These are phyloP conservation scores for Leishmania lainsoni DNA, from an alignment of 208 protist species.

Conservation along the genomic window DNA sequence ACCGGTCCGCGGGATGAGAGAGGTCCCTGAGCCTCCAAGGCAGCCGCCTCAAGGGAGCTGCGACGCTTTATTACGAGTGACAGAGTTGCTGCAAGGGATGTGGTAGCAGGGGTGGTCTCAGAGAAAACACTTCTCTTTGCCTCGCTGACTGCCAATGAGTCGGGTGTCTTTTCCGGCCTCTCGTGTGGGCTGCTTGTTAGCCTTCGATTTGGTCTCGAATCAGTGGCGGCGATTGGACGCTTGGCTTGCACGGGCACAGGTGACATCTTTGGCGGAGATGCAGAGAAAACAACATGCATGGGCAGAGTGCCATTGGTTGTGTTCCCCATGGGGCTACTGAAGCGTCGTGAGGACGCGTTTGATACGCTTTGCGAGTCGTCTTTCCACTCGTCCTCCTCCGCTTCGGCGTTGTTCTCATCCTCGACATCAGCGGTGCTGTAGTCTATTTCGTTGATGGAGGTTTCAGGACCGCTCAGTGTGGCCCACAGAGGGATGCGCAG, in stretches of 20 bases:
- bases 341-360: not conserved
- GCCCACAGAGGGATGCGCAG: slow-evolving; percentile 39
- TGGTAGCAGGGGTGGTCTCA: not conserved
- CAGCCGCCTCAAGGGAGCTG: not conserved
- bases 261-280: not conserved
- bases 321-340: not conserved
- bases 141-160: not conserved
- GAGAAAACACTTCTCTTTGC: not conserved
- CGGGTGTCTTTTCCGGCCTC: not conserved
- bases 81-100: not conserved
- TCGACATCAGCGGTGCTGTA: slow-evolving; percentile 26
- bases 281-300: slow-evolving; percentile 13
- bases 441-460: slow-evolving; percentile 29
- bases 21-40: not conserved
- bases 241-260: slow-evolving; percentile 23
- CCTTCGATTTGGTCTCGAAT: not conserved
- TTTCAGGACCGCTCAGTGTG: slow-evolving; percentile 20
- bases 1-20: slow-evolving; percentile 12
- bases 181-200: not conserved
- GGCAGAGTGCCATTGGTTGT: not conserved
- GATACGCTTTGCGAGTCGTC: not conserved
- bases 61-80: slow-evolving; percentile 24
- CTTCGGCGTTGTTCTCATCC: not conserved
- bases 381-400: not conserved
- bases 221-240: not conserved